These are phyloP conservation scores for Roridomyces roridus DNA, from an alignment of 768 basidiomycete species.

Conservation along the genomic window DNA sequence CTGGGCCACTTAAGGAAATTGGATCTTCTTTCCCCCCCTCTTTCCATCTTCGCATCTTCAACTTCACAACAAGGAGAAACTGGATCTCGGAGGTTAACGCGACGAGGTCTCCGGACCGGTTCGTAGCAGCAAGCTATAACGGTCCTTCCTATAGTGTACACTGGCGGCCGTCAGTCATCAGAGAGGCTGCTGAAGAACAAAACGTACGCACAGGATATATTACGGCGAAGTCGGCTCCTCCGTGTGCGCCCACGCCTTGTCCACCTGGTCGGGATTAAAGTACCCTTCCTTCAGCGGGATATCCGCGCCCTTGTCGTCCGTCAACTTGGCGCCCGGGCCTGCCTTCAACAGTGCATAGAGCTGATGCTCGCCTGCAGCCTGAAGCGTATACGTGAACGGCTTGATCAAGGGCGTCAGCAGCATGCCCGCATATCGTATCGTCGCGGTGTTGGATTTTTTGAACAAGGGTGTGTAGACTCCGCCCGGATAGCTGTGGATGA, in stretches of 20 bases:
- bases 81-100: too few species aligned
- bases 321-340: conserved; percentile 9
- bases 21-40: too few species aligned
- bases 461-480: conserved; percentile 2
- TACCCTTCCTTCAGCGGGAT: conserved; percentile 12
- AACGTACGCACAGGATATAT: too few species aligned
- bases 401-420: conserved; percentile 9
- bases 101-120: too few species aligned
- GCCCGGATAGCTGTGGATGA: conserved; percentile 42
- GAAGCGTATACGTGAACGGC: conserved; percentile 15
- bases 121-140: too few species aligned
- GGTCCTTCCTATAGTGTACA: too few species aligned
- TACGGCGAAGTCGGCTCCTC: conserved; percentile 11
- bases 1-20: too few species aligned
- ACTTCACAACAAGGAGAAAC: too few species aligned
- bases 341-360: conserved; percentile 18
- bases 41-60: too few species aligned
- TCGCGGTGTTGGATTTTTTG: conserved; percentile 5
- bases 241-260: conserved; percentile 22
- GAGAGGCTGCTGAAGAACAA: too few species aligned
- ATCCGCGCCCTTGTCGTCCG: conserved; percentile 13
- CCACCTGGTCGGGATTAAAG: conserved; percentile 13
- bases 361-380: conserved; percentile 18
- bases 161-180: too few species aligned
- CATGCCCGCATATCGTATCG: background rate